Evolutionary conservation across 73 alveolate species (phyloP).

Genomic region (Paramecium caudatum): DNA sequence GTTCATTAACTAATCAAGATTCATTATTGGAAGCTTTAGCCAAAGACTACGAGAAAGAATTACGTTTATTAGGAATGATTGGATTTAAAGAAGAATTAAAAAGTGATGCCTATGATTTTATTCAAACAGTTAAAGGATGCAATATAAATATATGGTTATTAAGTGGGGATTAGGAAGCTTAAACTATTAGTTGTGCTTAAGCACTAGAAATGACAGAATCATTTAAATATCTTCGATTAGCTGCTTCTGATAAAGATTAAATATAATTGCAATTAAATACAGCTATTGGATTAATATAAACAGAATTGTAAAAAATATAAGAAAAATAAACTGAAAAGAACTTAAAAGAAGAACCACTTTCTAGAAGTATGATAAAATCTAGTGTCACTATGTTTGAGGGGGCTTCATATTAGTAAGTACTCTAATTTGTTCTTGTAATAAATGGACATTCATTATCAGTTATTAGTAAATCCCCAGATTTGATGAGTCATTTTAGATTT

Average conservation of each 20-base stretch:
- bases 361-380: conserved; percentile 27
- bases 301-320: conserved; percentile 42
- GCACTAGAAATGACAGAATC: conserved; percentile 43
- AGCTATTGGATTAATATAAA: conserved; percentile 41
- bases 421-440: not conserved
- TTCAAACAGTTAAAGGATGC: conserved; percentile 26
- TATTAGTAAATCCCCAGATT: conserved; percentile 14
- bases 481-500: conserved; percentile 68
- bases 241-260: not conserved
- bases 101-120: conserved; percentile 50
- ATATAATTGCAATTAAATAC: conserved; percentile 33
- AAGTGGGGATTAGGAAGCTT: conserved; percentile 54
- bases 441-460: conserved; percentile 63
- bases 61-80: conserved; percentile 62
- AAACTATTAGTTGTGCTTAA: conserved; percentile 66
- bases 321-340: conserved; percentile 38
- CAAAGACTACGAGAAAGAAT: conserved; percentile 56
- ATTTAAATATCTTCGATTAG: not conserved
- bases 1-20: conserved; percentile 61
- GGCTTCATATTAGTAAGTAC: not conserved
- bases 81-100: conserved; percentile 74
- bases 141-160: conserved; percentile 70
- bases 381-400: conserved; percentile 24
- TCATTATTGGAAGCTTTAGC: conserved; percentile 47
- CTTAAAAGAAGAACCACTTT: not conserved